Base-by-base conservation (phyloP, 1,139 yeast genomes). In the Pichia kudriavzevii region DNA sequence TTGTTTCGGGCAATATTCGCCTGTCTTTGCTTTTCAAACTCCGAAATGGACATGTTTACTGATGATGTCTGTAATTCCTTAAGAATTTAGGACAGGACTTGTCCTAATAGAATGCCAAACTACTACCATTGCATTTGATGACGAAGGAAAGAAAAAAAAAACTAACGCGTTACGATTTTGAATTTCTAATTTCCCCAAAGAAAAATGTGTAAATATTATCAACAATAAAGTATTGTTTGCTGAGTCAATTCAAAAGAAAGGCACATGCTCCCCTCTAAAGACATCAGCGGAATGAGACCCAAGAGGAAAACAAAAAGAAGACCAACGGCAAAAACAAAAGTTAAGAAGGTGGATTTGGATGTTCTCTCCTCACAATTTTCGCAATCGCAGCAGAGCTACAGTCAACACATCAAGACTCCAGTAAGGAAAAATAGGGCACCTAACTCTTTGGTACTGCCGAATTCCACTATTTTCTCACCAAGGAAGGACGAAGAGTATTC, bases 21-120 rank as follows among this genome's bases (percentile, higher is more conserved):
- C 49, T 72, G 76, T 40, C 93, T 63, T 49, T 77, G 79, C 47
- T 64, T 69, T 56, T 82, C 93, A 52, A 81, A 79, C 26, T 78
- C 82, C 2, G 81, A 69, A 22, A 78, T 34, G 12, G 31, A 45
- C 54, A 50, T 48, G 11, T 11, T 31, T 20, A 20, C 22, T 8
- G 10, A 20, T 8, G 22, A 20, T 8, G 7, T 20, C 22, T 20
- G 9, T 20, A n/a, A n/a, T n/a, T n/a, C n/a, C n/a, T n/a, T n/a
- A n/a, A n/a, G n/a, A n/a, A n/a, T n/a, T n/a, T n/a, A n/a, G n/a
- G n/a, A n/a, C n/a, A n/a, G n/a, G n/a, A n/a, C n/a, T n/a, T n/a
- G n/a, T n/a, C n/a, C n/a, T n/a, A n/a, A n/a, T n/a, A n/a, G n/a
- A n/a, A n/a, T n/a, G n/a, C n/a, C n/a, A n/a, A n/a, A n/a, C n/a